These are phyloP conservation scores for Arthromyces matolae DNA, from an alignment of 768 basidiomycete species.

Conservation along the genomic window DNA sequence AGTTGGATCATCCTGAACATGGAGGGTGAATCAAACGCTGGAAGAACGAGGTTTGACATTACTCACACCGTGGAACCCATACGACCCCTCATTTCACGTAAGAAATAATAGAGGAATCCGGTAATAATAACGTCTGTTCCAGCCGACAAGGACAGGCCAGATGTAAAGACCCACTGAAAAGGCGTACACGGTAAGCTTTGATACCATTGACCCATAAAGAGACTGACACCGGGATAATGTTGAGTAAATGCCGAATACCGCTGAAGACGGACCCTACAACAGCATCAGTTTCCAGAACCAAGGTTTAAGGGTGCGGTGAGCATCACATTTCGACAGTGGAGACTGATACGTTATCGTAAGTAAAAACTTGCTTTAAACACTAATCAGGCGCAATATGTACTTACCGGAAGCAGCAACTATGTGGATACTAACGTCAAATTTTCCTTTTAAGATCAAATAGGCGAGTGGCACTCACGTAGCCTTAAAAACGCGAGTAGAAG, in stretches of 20 bases:
- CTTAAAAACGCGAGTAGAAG: constrained; percentile 19
- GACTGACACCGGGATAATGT: constrained; percentile 20
- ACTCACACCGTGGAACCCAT: constrained; percentile 26
- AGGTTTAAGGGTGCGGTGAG: too few relatives aligned
- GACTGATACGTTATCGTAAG: too few relatives aligned
- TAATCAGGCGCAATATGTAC: too few relatives aligned
- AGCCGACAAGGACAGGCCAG: constrained; percentile 38
- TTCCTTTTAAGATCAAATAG: too few relatives aligned
- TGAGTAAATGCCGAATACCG: constrained; percentile 14
- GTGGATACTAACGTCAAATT: not conserved
- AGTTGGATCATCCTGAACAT: constrained; percentile 33
- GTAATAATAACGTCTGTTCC: constrained; percentile 37
- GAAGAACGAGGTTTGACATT: not conserved
- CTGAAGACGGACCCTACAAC: constrained; percentile 17
- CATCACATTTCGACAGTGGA: constrained; percentile 25
- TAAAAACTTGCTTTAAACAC: too few relatives aligned
- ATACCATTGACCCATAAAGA: not conserved
- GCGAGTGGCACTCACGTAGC: constrained; percentile 19
- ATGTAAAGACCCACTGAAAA: constrained; percentile 39
- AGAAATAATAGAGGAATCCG: constrained; percentile 32
- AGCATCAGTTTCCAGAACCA: too few relatives aligned
- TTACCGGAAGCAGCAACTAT: constrained; percentile 22
- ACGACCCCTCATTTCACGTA: constrained; percentile 28
- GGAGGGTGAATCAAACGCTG: not conserved
- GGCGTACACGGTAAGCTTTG: not conserved